Evolutionary conservation across 75 land plant species (phyloP).

Genomic region (Ceratopteris richardii): DNA sequence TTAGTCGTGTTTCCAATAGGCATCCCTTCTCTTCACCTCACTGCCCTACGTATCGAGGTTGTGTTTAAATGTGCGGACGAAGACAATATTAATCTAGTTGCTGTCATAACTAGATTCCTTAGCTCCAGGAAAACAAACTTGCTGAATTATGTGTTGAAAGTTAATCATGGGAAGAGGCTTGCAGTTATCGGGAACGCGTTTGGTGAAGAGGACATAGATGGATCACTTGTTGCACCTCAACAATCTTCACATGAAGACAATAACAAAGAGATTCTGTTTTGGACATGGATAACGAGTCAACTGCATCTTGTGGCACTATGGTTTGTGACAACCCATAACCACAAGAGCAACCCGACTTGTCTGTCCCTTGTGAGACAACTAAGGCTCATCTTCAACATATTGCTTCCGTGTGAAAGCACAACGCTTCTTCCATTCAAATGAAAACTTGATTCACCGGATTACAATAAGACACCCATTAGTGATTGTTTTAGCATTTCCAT

Average conservation of each 20-base stretch:
- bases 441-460: too few species aligned
- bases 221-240: conserved; percentile 80
- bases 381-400: too few species aligned
- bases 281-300: too few species aligned
- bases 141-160: conserved; percentile 76
- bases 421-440: too few species aligned
- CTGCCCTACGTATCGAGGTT: conserved; percentile 11
- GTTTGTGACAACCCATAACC: too few species aligned
- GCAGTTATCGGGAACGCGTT: conserved; percentile 98
- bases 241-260: conserved; percentile 64
- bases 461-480: too few species aligned
- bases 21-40: conserved; percentile 1
- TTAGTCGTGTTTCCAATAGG: not conserved
- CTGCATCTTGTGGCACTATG: too few species aligned
- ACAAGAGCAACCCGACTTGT: too few species aligned
- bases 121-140: conserved; percentile 96
- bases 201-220: conserved; percentile 98
- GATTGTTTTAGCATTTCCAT: too few species aligned
- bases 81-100: conserved; percentile 66
- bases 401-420: too few species aligned
- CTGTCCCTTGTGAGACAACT: too few species aligned
- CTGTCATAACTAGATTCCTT: conserved; percentile 90
- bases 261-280: too few species aligned
- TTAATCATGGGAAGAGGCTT: conserved; percentile 83
- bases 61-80: conserved; percentile 7